These are phyloP conservation scores for Daedalea quercina DNA, from an alignment of 768 basidiomycete genomes.

Conservation along the genomic window DNA sequence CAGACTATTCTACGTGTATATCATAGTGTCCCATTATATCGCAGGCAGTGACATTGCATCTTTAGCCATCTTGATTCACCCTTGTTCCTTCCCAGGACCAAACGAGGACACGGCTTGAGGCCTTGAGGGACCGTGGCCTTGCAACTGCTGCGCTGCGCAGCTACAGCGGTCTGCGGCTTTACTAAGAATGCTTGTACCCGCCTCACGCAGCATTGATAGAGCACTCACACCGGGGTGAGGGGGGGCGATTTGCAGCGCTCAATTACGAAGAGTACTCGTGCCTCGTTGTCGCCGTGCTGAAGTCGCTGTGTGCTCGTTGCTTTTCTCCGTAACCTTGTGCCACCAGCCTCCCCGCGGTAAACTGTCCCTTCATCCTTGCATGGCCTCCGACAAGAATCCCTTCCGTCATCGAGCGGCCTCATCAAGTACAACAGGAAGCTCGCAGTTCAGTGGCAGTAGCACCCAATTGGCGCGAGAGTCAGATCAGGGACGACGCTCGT, in stretches of 20 bases:
- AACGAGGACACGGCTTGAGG: too few species aligned
- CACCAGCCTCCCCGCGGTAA: neutral
- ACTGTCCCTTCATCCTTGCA: neutral
- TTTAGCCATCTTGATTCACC: too few species aligned
- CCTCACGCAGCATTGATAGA: neutral
- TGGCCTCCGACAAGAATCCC: neutral
- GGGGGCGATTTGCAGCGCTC: neutral
- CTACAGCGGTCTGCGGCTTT: neutral
- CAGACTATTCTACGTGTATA: too few species aligned
- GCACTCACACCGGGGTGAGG: neutral
- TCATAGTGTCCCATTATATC: too few species aligned
- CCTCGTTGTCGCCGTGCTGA: neutral
- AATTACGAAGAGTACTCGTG: neutral
- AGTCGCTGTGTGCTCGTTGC: neutral
- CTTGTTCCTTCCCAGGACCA: too few species aligned
- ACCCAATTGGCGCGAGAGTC: neutral
- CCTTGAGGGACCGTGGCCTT: too few species aligned
- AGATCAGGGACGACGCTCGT: neutral
- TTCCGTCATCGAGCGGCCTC: neutral
- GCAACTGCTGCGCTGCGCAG: too few species aligned
- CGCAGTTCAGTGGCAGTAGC: neutral
- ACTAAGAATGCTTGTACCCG: neutral
- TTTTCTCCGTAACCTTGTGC: neutral
- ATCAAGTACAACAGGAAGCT: neutral
- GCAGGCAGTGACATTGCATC: too few species aligned